phyloP scores from a whole-genome alignment of 2,329 filamentous ascomycete species.

The Oidium heveae region DNA sequence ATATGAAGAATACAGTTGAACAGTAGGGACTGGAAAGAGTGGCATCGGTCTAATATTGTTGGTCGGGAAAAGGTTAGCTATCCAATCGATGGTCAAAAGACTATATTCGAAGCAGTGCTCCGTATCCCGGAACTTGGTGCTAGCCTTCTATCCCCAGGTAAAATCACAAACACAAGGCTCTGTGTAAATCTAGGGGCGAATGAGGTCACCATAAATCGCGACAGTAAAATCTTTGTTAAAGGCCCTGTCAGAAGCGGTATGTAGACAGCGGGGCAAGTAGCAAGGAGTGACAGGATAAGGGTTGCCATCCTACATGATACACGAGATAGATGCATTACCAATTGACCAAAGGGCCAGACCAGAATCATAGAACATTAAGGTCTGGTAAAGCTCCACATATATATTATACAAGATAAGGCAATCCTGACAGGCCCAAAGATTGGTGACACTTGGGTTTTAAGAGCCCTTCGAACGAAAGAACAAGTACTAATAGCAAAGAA shows the following conservation, averaged over 20 bases:
- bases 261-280: no score
- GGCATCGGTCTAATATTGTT: not conserved
- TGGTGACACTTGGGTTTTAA: not conserved
- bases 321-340: no score
- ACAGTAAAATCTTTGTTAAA: not conserved
- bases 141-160: not conserved
- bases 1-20: not conserved
- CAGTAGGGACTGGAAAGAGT: not conserved
- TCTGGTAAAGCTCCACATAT: no score
- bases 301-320: no score
- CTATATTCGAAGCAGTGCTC: not conserved
- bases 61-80: not conserved
- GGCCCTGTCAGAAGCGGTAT: not conserved
- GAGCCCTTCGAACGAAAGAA: not conserved
- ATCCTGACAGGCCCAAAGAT: no score
- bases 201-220: not conserved
- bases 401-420: no score
- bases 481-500: not conserved
- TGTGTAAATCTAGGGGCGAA: not conserved
- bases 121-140: not conserved
- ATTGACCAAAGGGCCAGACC: no score
- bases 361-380: no score
- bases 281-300: no score
- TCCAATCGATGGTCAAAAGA: not conserved
- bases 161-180: not conserved